Conservation (phyloP, 495 filamentous ascomycete species). For the Podospora appendiculata region DNA sequence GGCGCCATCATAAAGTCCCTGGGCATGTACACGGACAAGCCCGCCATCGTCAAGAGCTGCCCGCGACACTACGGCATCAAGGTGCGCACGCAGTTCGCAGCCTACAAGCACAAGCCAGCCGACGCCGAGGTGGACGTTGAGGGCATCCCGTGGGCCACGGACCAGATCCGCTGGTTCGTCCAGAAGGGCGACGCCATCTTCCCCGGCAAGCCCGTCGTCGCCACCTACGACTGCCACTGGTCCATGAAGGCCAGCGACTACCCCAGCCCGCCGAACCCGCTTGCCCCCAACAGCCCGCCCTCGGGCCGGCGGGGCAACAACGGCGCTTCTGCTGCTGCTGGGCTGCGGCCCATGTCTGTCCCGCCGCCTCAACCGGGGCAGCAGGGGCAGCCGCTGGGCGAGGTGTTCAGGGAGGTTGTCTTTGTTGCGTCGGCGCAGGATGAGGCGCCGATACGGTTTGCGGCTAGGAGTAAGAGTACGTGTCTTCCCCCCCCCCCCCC, state of each 20-base stretch:
- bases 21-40: conserved; percentile 17
- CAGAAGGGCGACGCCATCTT: conserved; percentile 19
- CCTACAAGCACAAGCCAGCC: conserved; percentile 7
- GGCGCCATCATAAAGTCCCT: conserved; percentile 25
- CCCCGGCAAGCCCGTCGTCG: conserved; percentile 10
- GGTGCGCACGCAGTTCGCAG: conserved; percentile 5
- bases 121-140: conserved; percentile 10
- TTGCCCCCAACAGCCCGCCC: background rate
- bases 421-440: conserved; percentile 13
- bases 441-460: conserved; percentile 9
- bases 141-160: conserved; percentile 12
- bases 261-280: background rate
- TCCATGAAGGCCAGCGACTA: conserved; percentile 11
- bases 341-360: no score
- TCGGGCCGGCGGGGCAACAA: background rate
- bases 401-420: conserved; percentile 13
- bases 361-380: no score
- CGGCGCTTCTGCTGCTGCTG: background rate
- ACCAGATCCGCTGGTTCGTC: conserved; percentile 22
- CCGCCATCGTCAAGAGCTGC: conserved; percentile 7
- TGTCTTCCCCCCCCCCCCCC: no score
- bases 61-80: conserved; percentile 26
- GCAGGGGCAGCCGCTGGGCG: background rate
- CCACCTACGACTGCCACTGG: conserved; percentile 15
- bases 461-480: conserved; percentile 6